Evolutionary conservation across 805 yeast genomes (phyloP), one percentile per base, ranked within the genome.

Genomic region (Saturnispora besseyi): DNA sequence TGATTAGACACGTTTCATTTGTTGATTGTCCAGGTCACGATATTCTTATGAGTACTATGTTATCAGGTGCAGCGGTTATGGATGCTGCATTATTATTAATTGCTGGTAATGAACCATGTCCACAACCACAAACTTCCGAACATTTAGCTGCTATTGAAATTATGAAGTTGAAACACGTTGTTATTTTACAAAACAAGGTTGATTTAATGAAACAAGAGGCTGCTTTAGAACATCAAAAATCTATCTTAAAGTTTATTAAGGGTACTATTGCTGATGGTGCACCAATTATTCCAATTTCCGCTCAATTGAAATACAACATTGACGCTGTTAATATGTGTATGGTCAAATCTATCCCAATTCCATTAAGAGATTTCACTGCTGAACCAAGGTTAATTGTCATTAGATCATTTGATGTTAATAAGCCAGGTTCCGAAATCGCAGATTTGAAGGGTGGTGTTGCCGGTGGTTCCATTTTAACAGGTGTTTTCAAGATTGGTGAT

Each of bases 21-120:
- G 99, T 95, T 54, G 99, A 93, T 76, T 95, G 99, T 76, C 99
- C 99, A 53, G 99, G 99, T 70, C 99, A 93, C 86, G 99, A 93
- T 76, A 95, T 93, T 75, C 83, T 93, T 69, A 93, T 93, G 99
- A 89, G 97, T 78, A 93, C 99, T 58, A 93, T 93, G 99, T 82
- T 93, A 80, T 90, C 98, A 44, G 99, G 99, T 67, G 99, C 99
- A 34, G 99, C 99, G 15, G 99, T 93, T 57, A 93, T 93, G 99
- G 99, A 93, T 72, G 99, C 99, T 51, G 99, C 99, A 2, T 75
- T 93, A 54, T 75, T 93, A 64, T 78, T 93, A 57, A 84, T 93
- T 66, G 99, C 99, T 29, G 99, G 98, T 71, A 93, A 93, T 68
- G 99, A 93, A 77, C 81, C 96, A 50, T 93, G 99, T 76, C 99